Evolutionary conservation across 257 asterid species (phyloP).

Genomic region (Datura wrightii): DNA sequence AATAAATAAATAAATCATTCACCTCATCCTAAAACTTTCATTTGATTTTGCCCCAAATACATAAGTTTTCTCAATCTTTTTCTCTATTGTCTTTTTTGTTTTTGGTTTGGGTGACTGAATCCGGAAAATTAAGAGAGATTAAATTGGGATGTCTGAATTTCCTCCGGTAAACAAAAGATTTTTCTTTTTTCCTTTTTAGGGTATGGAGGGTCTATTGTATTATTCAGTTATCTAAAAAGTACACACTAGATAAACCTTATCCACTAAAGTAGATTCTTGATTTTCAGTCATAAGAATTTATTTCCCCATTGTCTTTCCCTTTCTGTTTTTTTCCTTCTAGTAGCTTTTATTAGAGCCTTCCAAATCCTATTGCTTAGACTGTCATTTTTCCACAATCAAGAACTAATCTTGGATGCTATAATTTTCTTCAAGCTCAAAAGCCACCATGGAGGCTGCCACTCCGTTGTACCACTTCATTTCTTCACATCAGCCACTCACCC

Average conservation of each 20-base stretch:
- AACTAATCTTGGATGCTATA: conserved; percentile 18
- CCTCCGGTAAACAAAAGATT: neutral
- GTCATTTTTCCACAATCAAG: conserved; percentile 9
- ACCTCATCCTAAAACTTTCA: neutral
- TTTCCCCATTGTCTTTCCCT: neutral
- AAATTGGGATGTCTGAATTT: too few relatives aligned
- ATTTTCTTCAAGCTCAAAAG: conserved; percentile 24
- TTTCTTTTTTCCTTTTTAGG: neutral
- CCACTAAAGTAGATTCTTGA: conserved; percentile 35
- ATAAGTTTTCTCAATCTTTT: too few relatives aligned
- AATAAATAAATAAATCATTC: neutral
- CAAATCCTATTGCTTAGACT: conserved; percentile 22
- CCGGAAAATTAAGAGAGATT: too few relatives aligned
- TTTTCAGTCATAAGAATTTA: neutral
- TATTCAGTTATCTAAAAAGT: neutral
- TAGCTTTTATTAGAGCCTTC: conserved; percentile 2
- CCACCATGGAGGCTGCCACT: conserved; percentile 52
- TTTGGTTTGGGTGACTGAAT: neutral
- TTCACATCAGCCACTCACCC: conserved; percentile 30
- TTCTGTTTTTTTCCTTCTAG: neutral
- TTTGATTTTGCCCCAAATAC: neutral
- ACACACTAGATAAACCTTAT: conserved; percentile 46
- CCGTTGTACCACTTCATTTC: conserved; percentile 43
- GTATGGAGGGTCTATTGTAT: neutral
- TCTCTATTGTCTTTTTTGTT: neutral